Conservation (phyloP, 1,284 basidiomycete genomes). For the Fistulina hepatica region DNA sequence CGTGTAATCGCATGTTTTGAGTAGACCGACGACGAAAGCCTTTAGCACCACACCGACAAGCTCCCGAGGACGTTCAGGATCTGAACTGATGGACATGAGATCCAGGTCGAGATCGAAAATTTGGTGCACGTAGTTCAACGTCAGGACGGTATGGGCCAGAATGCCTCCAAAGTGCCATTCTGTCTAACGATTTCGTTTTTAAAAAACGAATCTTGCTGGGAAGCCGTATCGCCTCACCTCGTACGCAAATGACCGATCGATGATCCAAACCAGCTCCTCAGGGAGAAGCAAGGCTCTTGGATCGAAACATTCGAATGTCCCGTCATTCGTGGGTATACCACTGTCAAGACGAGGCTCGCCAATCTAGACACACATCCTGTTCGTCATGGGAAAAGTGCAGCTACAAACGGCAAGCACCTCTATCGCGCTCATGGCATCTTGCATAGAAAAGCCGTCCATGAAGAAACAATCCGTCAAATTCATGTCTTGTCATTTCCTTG, state of each 20-base stretch:
- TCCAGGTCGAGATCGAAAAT: conserved; percentile 53
- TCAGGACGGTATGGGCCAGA: conserved; percentile 79
- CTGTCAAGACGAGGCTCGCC: conserved; percentile 86
- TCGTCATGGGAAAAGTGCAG: conserved; percentile 2
- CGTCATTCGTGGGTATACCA: no score
- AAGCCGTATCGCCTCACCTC: conserved; percentile 46
- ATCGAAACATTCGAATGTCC: no score
- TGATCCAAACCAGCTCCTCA: conserved; percentile 77
- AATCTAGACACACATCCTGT: conserved; percentile 40
- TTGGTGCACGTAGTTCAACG: conserved; percentile 69
- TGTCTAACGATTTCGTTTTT: conserved; percentile 38
- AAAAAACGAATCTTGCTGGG: not conserved
- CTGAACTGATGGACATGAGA: conserved; percentile 26
- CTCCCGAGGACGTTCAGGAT: conserved; percentile 38
- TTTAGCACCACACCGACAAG: conserved; percentile 64
- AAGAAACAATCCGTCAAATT: conserved; percentile 55
- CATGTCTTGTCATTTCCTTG: conserved; percentile 40
- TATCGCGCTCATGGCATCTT: conserved; percentile 85
- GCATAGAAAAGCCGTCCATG: conserved; percentile 57
- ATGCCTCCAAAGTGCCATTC: conserved; percentile 81
- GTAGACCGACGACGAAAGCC: conserved; percentile 57
- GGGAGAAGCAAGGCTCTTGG: conserved; percentile 53
- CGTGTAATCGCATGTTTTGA: conserved; percentile 76
- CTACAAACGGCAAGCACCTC: conserved; percentile 37
- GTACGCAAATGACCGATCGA: conserved; percentile 70